A percentile compares a stretch with the other conserved stretches of the same genome.
phyloP scores from a whole-genome alignment of 805 yeast genomes.

The Kodamaea sagamina region DNA sequence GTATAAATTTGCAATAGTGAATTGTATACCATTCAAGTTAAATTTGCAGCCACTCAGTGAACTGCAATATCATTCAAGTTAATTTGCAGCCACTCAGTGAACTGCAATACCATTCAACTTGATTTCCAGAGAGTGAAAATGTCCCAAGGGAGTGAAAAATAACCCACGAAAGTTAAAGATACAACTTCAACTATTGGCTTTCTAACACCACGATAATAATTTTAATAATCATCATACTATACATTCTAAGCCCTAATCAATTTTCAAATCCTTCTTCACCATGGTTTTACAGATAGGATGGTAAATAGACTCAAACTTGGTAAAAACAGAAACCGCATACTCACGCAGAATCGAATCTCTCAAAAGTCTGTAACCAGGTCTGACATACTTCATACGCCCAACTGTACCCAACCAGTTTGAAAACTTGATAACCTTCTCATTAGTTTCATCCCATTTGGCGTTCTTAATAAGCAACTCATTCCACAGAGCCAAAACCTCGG shows the following conservation, averaged over 20 bases:
- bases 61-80: too few species aligned
- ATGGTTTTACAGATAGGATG: constrained; percentile 84
- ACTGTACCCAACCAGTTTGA: constrained; percentile 78
- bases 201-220: too few species aligned
- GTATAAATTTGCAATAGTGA: too few species aligned
- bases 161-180: too few species aligned
- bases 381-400: constrained; percentile 91
- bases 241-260: background rate
- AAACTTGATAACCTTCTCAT: constrained; percentile 22
- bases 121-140: too few species aligned
- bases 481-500: constrained; percentile 28
- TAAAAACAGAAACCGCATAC: constrained; percentile 67
- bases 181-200: too few species aligned
- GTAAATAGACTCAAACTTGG: constrained; percentile 56
- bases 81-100: too few species aligned
- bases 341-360: constrained; percentile 58
- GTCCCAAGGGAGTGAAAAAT: too few species aligned
- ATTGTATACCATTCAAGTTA: too few species aligned
- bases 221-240: background rate
- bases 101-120: too few species aligned
- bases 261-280: constrained; percentile 70
- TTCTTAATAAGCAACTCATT: constrained; percentile 25
- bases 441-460: constrained; percentile 19
- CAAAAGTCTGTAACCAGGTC: constrained; percentile 78
- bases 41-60: too few species aligned